These are phyloP conservation scores for Fibroporia radiculosa DNA, from an alignment of 768 basidiomycete genomes.

Conservation along the genomic window DNA sequence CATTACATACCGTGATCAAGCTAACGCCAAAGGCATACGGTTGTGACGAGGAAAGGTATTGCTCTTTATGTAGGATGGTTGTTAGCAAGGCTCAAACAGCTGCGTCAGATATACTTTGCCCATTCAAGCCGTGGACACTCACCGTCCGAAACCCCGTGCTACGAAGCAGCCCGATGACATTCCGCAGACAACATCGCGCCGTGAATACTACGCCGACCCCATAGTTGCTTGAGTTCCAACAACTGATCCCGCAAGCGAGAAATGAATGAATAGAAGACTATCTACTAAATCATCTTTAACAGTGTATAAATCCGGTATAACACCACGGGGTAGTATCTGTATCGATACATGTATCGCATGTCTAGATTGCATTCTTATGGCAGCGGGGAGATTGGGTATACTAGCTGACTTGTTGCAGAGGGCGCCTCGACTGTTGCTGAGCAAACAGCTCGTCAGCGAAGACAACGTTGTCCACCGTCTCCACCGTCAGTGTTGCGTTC, in stretches of 20 bases:
- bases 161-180: not conserved
- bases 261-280: no score
- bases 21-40: conserved; percentile 97
- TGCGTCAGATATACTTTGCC: conserved; percentile 70
- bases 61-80: not conserved
- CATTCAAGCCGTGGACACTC: conserved; percentile 91
- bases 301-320: no score
- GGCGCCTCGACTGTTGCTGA: conserved; percentile 1
- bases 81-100: not conserved
- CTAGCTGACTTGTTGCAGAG: not conserved
- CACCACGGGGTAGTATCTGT: no score
- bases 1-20: conserved; percentile 96
- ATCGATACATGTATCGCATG: not conserved
- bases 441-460: conserved; percentile 34
- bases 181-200: conserved; percentile 7
- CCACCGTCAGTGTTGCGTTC: conserved; percentile 23
- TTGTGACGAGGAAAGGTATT: conserved; percentile 89
- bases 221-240: not conserved
- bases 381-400: not conserved
- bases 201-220: conserved; percentile 17
- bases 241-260: no score
- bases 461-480: conserved; percentile 25
- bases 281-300: not conserved
- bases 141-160: conserved; percentile 51
- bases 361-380: not conserved